Conservation (phyloP, 495 filamentous ascomycete genomes). For the Neurospora sp. region DNA sequence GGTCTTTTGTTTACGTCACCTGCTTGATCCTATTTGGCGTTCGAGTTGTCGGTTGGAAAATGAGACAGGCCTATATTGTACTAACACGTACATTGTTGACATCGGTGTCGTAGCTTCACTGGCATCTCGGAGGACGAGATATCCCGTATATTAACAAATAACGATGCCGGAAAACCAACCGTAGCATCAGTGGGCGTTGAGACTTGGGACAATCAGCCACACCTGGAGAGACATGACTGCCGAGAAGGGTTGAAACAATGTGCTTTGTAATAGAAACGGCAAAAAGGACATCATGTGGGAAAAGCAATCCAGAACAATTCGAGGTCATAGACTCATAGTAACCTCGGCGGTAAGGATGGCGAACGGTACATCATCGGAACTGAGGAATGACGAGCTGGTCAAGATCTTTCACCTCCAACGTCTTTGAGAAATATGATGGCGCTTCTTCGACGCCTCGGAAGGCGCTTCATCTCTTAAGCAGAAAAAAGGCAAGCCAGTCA, state of each 20-base stretch:
- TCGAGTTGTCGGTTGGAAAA: not conserved
- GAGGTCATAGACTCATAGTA: not conserved
- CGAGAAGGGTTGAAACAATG: not conserved
- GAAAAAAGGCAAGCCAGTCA: slow-evolving; percentile 7
- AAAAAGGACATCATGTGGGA: not conserved
- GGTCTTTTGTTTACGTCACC: not conserved
- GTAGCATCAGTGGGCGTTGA: not conserved
- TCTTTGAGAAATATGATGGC: not conserved
- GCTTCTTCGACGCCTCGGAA: not conserved
- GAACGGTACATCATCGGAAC: not conserved
- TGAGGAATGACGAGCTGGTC: not conserved
- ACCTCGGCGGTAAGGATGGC: not conserved
- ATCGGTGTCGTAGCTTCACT: not conserved
- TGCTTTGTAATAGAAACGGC: not conserved
- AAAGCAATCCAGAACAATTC: not conserved
- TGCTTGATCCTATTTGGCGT: not conserved
- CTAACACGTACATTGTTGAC: not conserved
- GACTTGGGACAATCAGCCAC: not conserved
- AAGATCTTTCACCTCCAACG: not conserved
- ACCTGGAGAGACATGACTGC: not conserved
- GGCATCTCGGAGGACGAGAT: not conserved
- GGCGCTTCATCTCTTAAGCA: slow-evolving; percentile 10
- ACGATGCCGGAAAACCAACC: not conserved
- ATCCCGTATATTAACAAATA: not conserved
- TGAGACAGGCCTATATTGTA: not conserved